phyloP scores from a whole-genome alignment of 352 stramenopile genomes.

The Phytophthora niederhauseri region DNA sequence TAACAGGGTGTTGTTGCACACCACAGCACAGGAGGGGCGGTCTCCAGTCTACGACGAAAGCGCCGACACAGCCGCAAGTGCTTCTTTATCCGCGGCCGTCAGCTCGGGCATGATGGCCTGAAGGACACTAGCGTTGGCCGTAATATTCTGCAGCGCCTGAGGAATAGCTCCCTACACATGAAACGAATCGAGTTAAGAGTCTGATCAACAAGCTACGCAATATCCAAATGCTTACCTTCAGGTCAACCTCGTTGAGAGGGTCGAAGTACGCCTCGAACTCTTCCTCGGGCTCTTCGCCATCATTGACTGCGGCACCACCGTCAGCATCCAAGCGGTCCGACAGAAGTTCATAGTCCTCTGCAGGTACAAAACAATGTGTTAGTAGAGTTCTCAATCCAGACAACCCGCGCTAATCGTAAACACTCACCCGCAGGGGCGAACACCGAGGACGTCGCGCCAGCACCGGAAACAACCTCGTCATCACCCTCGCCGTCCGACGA shows the following conservation, averaged over 20 bases:
- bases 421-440: conserved; percentile 76
- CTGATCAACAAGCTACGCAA: not conserved
- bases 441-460: conserved; percentile 46
- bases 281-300: conserved; percentile 66
- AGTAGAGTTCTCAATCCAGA: conserved; percentile 4
- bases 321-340: conserved; percentile 64
- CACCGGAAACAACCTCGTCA: conserved; percentile 23
- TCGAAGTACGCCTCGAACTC: conserved; percentile 86
- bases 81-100: conserved; percentile 70
- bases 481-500: conserved; percentile 68
- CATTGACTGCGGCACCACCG: conserved; percentile 39
- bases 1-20: conserved; percentile 12
- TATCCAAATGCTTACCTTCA: conserved; percentile 60
- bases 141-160: conserved; percentile 61
- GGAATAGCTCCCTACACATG: conserved; percentile 55
- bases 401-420: not conserved
- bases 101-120: conserved; percentile 73
- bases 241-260: conserved; percentile 75
- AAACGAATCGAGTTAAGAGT: conserved; percentile 9
- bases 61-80: conserved; percentile 52
- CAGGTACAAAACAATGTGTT: conserved; percentile 17
- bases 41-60: conserved; percentile 43
- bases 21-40: conserved; percentile 1
- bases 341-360: conserved; percentile 73
- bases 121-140: conserved; percentile 51